Conservation (phyloP, 2,329 filamentous ascomycete genomes). For the Parastagonospora nodorum region DNA sequence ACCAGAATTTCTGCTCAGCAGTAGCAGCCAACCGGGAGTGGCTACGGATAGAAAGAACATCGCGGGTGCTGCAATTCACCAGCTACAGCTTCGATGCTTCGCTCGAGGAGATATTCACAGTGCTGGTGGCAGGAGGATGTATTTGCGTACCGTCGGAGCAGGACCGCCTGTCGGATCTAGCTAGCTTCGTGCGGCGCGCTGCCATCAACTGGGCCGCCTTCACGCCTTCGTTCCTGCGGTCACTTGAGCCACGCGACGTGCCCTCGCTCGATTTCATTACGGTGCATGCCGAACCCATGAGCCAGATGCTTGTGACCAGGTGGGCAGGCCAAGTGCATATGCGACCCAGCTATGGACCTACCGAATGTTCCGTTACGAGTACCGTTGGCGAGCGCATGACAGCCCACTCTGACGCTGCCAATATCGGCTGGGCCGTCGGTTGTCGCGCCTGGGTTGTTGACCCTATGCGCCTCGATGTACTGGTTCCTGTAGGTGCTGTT, state of each 20-base stretch:
- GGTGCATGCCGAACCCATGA: background rate
- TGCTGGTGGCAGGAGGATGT: background rate
- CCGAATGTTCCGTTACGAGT: background rate
- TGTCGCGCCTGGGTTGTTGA: background rate
- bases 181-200: background rate
- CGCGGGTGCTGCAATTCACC: background rate
- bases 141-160: background rate
- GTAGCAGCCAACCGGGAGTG: too few species aligned
- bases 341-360: background rate
- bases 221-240: background rate
- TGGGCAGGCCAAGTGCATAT: background rate
- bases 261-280: background rate
- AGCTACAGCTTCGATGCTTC: background rate
- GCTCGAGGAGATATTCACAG: background rate
- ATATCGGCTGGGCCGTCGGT: background rate
- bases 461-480: background rate
- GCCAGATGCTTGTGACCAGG: background rate
- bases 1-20: too few species aligned
- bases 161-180: background rate
- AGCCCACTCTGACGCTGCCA: background rate
- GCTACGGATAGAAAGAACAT: too few species aligned
- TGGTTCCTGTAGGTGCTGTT: background rate
- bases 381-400: background rate
- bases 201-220: background rate
- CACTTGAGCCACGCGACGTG: background rate